Base-by-base conservation (phyloP, 805 yeast genomes). In the Kuraishia floccosa region DNA sequence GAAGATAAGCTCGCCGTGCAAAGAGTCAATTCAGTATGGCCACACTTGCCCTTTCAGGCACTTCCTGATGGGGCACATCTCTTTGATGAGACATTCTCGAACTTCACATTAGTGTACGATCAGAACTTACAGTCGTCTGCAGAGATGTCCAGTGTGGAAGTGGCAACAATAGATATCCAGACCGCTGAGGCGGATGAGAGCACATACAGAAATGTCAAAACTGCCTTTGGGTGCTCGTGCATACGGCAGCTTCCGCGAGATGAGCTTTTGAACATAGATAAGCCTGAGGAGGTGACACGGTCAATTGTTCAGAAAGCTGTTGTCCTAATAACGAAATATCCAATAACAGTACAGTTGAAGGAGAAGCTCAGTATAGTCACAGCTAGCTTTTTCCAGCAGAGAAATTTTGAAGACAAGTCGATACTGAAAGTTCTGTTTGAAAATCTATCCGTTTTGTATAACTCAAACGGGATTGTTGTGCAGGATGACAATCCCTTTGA, bases 31-130 rank as follows among this genome's bases (percentile, higher is more conserved):
- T 44, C 56, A 3, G 56, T 80, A 13, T 91, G 96, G 87, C 86
- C 91, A 8, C 75, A 78, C 45, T 55, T 91, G 25, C 93, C 98
- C 3, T 91, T 91, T 47, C 96, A 87, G 49, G 94, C 96, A 2
- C 58, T 91, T 15, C 97, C 98, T 0, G 98, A 91, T 54, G 97
- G 97, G 4, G 78, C 93, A 2, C 98, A 91, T 51, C 65, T 87
- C 15, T 89, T 77, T 48, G 94, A 86, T 49, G 97, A 91, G 52
- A 86, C 94, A 1, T 85, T 87, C 47, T 78, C 94, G 16, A 84
- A 84, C 48, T 89, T 89, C 56, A 87, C 94, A 16, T 58, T 89
- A 27, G 66, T 80, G 5, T 82, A 74, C 47, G 85, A 85, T 49
- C 73, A 72, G 31, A 16, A 10, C 22, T 7, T 10, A 10, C 22